phyloP scores from a whole-genome alignment of 2,329 filamentous ascomycete genomes.

The Zalaria sp. region DNA sequence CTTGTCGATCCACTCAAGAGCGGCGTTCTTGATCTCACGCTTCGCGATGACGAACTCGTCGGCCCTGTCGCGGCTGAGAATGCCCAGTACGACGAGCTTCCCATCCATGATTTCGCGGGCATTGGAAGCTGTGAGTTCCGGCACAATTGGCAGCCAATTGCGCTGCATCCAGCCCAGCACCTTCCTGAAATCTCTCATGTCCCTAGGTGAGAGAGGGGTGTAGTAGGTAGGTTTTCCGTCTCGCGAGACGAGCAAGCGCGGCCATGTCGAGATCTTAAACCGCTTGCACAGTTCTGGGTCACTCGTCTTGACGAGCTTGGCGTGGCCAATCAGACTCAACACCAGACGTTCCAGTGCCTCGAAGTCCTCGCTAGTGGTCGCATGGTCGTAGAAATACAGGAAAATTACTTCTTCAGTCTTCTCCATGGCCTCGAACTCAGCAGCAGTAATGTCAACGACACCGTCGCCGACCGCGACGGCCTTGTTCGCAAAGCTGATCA shows the following conservation, averaged over 20 bases:
- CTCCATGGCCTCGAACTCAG: slow-evolving; percentile 67
- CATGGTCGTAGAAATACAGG: slow-evolving; percentile 93
- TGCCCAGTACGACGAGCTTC: slow-evolving; percentile 85
- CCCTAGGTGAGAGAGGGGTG: slow-evolving; percentile 68
- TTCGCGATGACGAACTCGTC: slow-evolving; percentile 67
- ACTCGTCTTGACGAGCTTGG: slow-evolving; percentile 82
- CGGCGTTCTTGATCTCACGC: slow-evolving; percentile 88
- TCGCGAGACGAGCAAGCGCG: slow-evolving; percentile 76
- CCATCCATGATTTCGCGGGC: slow-evolving; percentile 90
- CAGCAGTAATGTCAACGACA: slow-evolving; percentile 67
- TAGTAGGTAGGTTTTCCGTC: slow-evolving; percentile 88
- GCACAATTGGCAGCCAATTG: slow-evolving; percentile 91
- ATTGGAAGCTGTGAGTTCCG: slow-evolving; percentile 82
- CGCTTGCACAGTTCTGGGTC: slow-evolving; percentile 61
- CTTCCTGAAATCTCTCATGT: slow-evolving; percentile 77
- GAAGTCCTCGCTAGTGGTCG: slow-evolving; percentile 87
- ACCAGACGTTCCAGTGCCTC: slow-evolving; percentile 73
- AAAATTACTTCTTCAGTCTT: slow-evolving; percentile 93
- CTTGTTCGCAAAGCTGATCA: slow-evolving; percentile 75
- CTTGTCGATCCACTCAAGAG: slow-evolving; percentile 96
- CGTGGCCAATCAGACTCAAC: slow-evolving; percentile 78
- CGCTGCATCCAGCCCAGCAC: slow-evolving; percentile 89
- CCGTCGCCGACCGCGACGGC: slow-evolving; percentile 65
- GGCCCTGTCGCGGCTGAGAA: slow-evolving; percentile 65
- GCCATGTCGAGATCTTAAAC: slow-evolving; percentile 96